Percentiles rank a stretch among this genome's conserved stretches.
phyloP scores from a whole-genome alignment of 495 filamentous ascomycete species.

The Staphylotrichum longicolle region DNA sequence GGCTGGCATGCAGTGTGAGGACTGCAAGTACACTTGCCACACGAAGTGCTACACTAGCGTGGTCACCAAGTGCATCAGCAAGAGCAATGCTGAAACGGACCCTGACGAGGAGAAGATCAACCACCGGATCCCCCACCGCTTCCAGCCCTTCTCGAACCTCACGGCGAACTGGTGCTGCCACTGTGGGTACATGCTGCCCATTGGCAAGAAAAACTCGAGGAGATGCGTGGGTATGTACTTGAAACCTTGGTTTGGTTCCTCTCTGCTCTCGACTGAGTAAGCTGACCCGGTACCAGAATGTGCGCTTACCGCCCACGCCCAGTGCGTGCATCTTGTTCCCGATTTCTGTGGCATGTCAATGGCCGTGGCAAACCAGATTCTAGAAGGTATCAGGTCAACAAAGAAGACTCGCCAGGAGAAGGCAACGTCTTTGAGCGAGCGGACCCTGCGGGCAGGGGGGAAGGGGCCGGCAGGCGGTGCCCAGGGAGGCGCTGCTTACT shows the following conservation, averaged over 20 bases:
- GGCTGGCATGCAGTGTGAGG: slow-evolving; percentile 97
- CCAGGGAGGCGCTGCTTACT: slow-evolving; percentile 27
- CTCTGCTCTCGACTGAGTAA: background rate
- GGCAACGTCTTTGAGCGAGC: slow-evolving; percentile 56
- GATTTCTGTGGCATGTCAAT: slow-evolving; percentile 99
- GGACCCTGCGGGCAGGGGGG: slow-evolving; percentile 61
- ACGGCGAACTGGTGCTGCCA: slow-evolving; percentile 99
- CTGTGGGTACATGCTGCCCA: slow-evolving; percentile 95
- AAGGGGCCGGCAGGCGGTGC: slow-evolving; percentile 39
- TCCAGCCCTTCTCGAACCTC: slow-evolving; percentile 90
- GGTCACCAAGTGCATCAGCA: slow-evolving; percentile 99
- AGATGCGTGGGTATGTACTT: slow-evolving; percentile 73
- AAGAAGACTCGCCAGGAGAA: slow-evolving; percentile 54
- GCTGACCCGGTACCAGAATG: slow-evolving; percentile 65
- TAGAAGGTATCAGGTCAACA: slow-evolving; percentile 62
- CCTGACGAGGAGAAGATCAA: slow-evolving; percentile 99
- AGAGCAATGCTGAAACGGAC: slow-evolving; percentile 96
- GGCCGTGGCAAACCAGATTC: slow-evolving; percentile 91
- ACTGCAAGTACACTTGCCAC: slow-evolving; percentile 99
- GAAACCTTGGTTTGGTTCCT: background rate
- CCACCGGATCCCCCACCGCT: slow-evolving; percentile 96
- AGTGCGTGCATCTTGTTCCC: slow-evolving; percentile 92
- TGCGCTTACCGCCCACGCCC: slow-evolving; percentile 81
- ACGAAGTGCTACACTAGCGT: slow-evolving; percentile 94
- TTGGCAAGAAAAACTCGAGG: slow-evolving; percentile 89